Evolutionary conservation across 768 basidiomycete species (phyloP).

Genomic region (Agaricus sinodeliciosus): DNA sequence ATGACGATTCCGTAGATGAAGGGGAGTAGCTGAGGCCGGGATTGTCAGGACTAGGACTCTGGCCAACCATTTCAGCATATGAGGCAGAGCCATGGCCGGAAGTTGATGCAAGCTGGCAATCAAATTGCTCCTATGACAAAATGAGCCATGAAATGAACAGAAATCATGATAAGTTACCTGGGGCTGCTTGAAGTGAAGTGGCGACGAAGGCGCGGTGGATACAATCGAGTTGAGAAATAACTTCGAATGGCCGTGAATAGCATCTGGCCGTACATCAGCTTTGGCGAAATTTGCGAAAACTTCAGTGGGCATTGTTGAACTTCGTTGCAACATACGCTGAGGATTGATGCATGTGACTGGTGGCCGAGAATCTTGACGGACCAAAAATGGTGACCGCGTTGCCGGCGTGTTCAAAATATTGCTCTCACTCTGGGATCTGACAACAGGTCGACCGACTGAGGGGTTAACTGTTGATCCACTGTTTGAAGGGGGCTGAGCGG

Average conservation of each 20-base stretch:
- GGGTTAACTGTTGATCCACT: conserved; percentile 14
- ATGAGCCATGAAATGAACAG: neutral
- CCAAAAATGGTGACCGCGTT: conserved; percentile 19
- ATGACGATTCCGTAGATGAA: conserved; percentile 49
- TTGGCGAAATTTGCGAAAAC: neutral
- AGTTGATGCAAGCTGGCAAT: neutral
- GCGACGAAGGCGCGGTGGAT: too few species aligned
- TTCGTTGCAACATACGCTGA: conserved; percentile 28
- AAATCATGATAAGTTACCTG: conserved; percentile 2
- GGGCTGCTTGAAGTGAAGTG: neutral
- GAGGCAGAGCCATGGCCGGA: neutral
- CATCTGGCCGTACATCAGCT: neutral
- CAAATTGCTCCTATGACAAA: conserved; percentile 9
- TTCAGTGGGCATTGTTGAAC: conserved; percentile 10
- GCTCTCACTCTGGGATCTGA: conserved; percentile 47
- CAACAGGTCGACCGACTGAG: conserved; percentile 29
- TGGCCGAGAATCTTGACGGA: conserved; percentile 7
- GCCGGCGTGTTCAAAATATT: conserved; percentile 19
- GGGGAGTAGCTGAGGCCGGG: conserved; percentile 56
- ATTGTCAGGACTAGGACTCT: conserved; percentile 42
- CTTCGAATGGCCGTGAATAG: too few species aligned
- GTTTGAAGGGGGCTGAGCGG: conserved; percentile 18
- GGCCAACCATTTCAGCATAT: conserved; percentile 9
- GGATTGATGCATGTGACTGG: neutral
- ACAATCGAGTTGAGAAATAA: too few species aligned